These are phyloP conservation scores for Aspergillus carlsbadensis DNA, from an alignment of 495 filamentous ascomycete genomes.

Conservation along the genomic window DNA sequence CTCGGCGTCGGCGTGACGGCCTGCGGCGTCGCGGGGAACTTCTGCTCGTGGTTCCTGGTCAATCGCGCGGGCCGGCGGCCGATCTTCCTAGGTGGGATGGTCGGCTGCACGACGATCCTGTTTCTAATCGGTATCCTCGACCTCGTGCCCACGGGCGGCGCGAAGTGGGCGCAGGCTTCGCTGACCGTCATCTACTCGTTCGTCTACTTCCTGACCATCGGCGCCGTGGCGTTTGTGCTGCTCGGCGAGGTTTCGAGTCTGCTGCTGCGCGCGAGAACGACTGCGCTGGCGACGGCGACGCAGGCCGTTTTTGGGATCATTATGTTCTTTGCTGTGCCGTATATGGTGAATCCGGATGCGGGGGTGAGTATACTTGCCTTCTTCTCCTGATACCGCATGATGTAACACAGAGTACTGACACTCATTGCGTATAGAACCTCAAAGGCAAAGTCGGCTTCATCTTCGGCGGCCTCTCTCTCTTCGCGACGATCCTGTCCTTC, in stretches of 20 bases:
- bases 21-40: constrained; percentile 26
- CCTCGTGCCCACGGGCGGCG: constrained; percentile 43
- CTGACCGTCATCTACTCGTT: constrained; percentile 59
- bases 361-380: constrained; percentile 47
- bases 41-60: constrained; percentile 29
- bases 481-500: constrained; percentile 44
- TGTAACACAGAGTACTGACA: no score
- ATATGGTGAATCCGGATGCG: constrained; percentile 65
- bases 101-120: constrained; percentile 44
- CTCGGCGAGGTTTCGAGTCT: constrained; percentile 59
- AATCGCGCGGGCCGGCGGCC: constrained; percentile 50
- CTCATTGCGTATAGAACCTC: no score
- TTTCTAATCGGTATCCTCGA: constrained; percentile 64
- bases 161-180: constrained; percentile 52
- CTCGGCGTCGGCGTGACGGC: constrained; percentile 27
- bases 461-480: constrained; percentile 49
- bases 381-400: no score
- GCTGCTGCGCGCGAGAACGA: constrained; percentile 60
- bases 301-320: constrained; percentile 59
- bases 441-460: no score
- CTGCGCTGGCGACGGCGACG: constrained; percentile 58
- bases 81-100: constrained; percentile 52
- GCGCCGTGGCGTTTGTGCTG: constrained; percentile 62
- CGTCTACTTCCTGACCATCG: constrained; percentile 55
- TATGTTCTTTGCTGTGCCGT: constrained; percentile 63